Base-by-base conservation (phyloP, 2,329 filamentous ascomycete species). In the Alternaria atra region DNA sequence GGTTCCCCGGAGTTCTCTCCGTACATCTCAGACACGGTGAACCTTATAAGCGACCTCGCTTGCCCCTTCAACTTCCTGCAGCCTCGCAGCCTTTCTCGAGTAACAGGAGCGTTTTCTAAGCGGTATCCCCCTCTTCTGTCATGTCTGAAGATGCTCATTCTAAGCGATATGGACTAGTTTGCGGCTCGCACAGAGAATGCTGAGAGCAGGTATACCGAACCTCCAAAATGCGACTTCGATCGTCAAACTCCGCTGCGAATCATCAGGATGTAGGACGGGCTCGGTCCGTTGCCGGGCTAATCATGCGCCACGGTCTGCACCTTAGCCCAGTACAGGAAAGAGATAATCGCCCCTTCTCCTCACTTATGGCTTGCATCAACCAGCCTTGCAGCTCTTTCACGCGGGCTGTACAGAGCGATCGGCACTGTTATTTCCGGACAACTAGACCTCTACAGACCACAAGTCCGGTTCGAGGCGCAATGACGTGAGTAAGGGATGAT, bases 251-350 rank as follows among this genome's bases (percentile, higher is more conserved):
- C 46, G 30, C 46, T 50, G 32, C 23, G 34, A 32, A 50, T 50
- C 23, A 10, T 40, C 10, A 37, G 40, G 25, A 52, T 50, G 30
- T 23, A 39, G 44, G 44, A 27, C 42, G 55, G 55, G 42, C 52
- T 59, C 57, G 57, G 57, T 59, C 57, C 57, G 57, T 59, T 50
- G 35, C 57, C 57, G 57, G 57, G 51, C 43, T 55, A 43, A 55
- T 53, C 47, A 44, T n/a, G 32, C 32, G 32, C 32, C 40, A 34
- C 20, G 12, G n/a, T 42, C 9, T 50, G 34, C 34, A 35, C 32
- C 8, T 25, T 50, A 23, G 13, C 32, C 32, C 20, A 12, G 20
- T 9, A 50, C 20, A 35, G 30, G 46, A 50, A 27, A n/a, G 32
- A 35, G 30, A 35, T 50, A n/a, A 27, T 5, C 20, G 15, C 32